Conservation (phyloP, 192 early-diverging fungal species). For the Podila horticola region DNA sequence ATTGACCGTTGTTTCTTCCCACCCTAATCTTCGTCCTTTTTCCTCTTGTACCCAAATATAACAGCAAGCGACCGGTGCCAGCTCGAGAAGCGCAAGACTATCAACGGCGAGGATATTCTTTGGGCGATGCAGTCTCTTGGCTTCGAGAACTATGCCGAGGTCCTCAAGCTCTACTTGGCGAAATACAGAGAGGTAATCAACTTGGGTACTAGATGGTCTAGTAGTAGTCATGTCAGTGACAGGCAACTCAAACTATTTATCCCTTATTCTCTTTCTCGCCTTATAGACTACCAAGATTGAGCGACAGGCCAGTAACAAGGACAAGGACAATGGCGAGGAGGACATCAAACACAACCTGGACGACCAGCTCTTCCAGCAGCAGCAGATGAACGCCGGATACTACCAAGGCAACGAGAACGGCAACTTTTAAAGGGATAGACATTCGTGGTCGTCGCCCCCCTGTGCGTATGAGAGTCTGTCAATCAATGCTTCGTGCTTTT, state of each 20-base stretch:
- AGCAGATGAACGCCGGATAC: slow-evolving; percentile 1
- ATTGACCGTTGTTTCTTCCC: background rate
- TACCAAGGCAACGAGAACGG: slow-evolving; percentile 6
- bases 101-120: slow-evolving; percentile 98
- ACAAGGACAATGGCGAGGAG: slow-evolving; percentile 4
- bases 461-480: too few species aligned
- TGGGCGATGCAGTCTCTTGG: slow-evolving; percentile 98
- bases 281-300: background rate
- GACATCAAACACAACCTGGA: slow-evolving; percentile 1
- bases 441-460: too few species aligned
- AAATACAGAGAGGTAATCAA: slow-evolving; percentile 88
- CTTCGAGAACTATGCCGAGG: slow-evolving; percentile 96
- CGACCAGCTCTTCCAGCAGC: slow-evolving; percentile 3
- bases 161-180: slow-evolving; percentile 86
- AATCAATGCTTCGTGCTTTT: too few species aligned
- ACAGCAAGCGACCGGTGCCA: slow-evolving; percentile 92
- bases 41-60: background rate
- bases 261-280: background rate
- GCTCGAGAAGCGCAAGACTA: slow-evolving; percentile 96
- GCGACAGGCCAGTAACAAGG: background rate
- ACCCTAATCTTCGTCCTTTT: background rate
- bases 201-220: background rate
- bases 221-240: background rate
- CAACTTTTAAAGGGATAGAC: slow-evolving; percentile 2
- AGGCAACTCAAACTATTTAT: background rate